Evolutionary conservation across 495 filamentous ascomycete species (phyloP).

Genomic region (Hypoxylon subgilvum): DNA sequence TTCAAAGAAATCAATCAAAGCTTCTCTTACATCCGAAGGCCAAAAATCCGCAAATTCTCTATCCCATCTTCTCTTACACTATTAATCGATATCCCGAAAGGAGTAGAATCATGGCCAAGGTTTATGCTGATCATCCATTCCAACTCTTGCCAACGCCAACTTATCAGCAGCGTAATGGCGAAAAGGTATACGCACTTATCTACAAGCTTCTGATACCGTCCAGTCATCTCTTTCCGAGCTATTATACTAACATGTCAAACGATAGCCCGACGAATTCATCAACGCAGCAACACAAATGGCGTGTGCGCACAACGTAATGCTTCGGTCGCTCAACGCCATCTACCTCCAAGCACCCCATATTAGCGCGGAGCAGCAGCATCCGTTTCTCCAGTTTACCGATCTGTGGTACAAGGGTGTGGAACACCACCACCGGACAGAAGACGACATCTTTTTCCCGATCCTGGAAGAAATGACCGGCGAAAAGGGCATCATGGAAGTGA

Average conservation of each 20-base stretch:
- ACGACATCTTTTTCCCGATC: conserved; percentile 50
- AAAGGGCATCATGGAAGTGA: conserved; percentile 52
- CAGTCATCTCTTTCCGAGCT: background rate
- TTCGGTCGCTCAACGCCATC: conserved; percentile 58
- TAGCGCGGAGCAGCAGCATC: conserved; percentile 35
- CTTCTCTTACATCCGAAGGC: too few relatives aligned
- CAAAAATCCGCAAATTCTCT: too few relatives aligned
- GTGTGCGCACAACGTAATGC: conserved; percentile 53
- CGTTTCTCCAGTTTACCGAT: conserved; percentile 48
- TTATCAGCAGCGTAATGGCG: background rate
- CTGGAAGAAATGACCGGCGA: conserved; percentile 48
- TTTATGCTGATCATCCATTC: conserved; percentile 46
- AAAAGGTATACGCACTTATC: conserved; percentile 5
- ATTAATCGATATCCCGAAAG: too few relatives aligned
- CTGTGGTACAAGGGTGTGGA: conserved; percentile 42
- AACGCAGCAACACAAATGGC: conserved; percentile 50
- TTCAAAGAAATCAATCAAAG: too few relatives aligned
- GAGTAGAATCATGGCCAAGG: conserved; percentile 29
- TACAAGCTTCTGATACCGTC: too few relatives aligned
- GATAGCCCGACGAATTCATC: conserved; percentile 39
- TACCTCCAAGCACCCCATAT: conserved; percentile 55
- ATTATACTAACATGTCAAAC: background rate
- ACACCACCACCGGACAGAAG: conserved; percentile 54
- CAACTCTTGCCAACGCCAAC: conserved; percentile 26
- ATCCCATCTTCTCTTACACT: too few relatives aligned